Percentiles rank a stretch among this genome's conserved stretches.
Conservation (phyloP, 176 grass and related monocot species). For the Dendrocalamus sinicus region DNA sequence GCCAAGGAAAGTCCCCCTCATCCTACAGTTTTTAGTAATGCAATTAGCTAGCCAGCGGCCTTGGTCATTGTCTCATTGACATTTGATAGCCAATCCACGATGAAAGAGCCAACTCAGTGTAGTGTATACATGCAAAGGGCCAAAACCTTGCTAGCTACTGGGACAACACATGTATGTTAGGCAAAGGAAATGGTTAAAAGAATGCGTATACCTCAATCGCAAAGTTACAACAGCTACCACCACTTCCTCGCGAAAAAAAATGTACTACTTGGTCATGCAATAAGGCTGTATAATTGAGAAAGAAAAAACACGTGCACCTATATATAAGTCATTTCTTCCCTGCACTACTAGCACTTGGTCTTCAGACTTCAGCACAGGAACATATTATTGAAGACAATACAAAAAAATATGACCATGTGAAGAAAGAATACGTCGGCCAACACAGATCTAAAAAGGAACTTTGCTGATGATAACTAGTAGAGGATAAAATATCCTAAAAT, state of each 20-base stretch:
- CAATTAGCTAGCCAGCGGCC: slow-evolving; percentile 43
- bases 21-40: slow-evolving; percentile 44
- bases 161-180: background rate
- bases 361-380: background rate
- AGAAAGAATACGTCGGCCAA: background rate
- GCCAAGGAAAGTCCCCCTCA: slow-evolving; percentile 65
- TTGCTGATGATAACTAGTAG: background rate
- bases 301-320: slow-evolving; percentile 9
- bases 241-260: background rate
- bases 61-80: slow-evolving; percentile 32
- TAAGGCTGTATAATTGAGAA: background rate
- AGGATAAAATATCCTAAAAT: background rate
- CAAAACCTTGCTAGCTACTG: background rate
- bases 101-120: slow-evolving; percentile 10
- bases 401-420: background rate
- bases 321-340: background rate
- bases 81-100: slow-evolving; percentile 48
- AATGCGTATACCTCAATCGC: background rate
- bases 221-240: background rate
- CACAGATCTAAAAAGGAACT: background rate
- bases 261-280: too few species aligned
- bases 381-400: background rate
- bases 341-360: background rate
- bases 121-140: background rate
- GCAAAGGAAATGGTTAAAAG: background rate